Evolutionary conservation across 2,329 filamentous ascomycete genomes (phyloP).

Genomic region (Xylaria arbuscula): DNA sequence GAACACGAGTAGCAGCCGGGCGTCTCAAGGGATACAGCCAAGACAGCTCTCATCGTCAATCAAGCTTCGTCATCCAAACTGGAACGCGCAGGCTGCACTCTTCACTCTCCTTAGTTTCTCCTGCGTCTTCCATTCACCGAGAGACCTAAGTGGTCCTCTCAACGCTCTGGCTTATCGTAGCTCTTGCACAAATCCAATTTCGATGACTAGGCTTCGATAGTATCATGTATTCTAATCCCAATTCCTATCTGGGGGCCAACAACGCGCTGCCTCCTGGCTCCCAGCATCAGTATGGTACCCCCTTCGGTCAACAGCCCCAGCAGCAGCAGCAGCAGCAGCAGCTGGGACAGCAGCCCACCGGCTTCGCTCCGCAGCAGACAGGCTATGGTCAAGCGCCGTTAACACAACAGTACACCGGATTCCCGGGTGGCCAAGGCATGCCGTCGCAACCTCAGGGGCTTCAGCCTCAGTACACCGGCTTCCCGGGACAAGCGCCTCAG

Average conservation of each 20-base stretch:
- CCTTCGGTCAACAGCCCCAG: conserved; percentile 60
- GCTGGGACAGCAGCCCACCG: conserved; percentile 62
- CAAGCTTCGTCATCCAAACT: conserved; percentile 43
- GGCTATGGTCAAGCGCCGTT: conserved; percentile 68
- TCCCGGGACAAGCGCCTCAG: conserved; percentile 57
- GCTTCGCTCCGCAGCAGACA: conserved; percentile 69
- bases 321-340: conserved; percentile 60
- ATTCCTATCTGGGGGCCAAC: conserved; percentile 83
- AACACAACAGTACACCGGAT: conserved; percentile 71
- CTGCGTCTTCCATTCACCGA: conserved; percentile 40
- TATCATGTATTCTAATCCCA: conserved; percentile 89
- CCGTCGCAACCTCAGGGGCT: conserved; percentile 52
- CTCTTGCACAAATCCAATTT: conserved; percentile 24
- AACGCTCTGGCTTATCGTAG: conserved; percentile 26
- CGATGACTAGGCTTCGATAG: conserved; percentile 28
- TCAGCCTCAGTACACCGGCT: conserved; percentile 63
- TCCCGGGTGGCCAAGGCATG: conserved; percentile 64
- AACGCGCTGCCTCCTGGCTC: conserved; percentile 78
- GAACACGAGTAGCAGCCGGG: conserved; percentile 31
- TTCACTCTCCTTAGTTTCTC: conserved; percentile 21
- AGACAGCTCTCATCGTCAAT: conserved; percentile 35
- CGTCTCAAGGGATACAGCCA: conserved; percentile 27
- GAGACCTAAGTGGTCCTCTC: conserved; percentile 43
- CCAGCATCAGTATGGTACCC: conserved; percentile 68
- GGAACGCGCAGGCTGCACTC: conserved; percentile 19